Evolutionary conservation across 169 alveolate genomes (phyloP).

Genomic region (Cryptosporidium parvum): DNA sequence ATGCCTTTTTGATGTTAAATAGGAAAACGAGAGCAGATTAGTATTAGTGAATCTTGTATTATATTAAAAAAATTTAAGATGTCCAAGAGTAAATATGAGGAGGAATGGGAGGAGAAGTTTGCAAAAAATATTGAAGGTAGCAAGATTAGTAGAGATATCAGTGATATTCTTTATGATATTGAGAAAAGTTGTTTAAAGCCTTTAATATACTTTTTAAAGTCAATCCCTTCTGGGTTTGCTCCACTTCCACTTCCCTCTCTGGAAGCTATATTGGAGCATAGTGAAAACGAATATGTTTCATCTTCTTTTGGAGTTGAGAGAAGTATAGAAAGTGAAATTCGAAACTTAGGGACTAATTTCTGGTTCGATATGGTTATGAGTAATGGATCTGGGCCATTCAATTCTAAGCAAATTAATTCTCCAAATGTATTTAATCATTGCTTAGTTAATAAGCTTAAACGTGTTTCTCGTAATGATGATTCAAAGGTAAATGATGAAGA

Average conservation of each 20-base stretch:
- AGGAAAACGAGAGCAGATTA: no score
- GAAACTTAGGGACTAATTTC: slow-evolving; percentile 3
- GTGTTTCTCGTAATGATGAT: neutral
- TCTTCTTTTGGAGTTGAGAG: neutral
- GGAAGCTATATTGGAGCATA: slow-evolving; percentile 15
- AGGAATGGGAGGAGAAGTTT: slow-evolving; percentile 11
- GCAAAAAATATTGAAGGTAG: neutral
- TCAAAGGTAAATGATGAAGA: neutral
- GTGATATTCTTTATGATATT: slow-evolving; percentile 6
- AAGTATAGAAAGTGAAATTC: slow-evolving; percentile 11
- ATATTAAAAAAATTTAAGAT: neutral
- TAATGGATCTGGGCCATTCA: neutral
- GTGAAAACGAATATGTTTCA: slow-evolving; percentile 9
- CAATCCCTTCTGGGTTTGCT: slow-evolving; percentile 60
- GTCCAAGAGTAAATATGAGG: slow-evolving; percentile 2
- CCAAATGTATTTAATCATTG: neutral
- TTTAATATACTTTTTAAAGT: slow-evolving; percentile 50
- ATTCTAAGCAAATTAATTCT: neutral
- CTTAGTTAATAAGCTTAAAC: neutral
- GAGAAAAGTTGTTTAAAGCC: slow-evolving; percentile 50
- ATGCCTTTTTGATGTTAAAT: no score
- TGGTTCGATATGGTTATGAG: slow-evolving; percentile 18
- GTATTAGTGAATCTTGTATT: no score
- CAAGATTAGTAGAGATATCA: slow-evolving; percentile 2
- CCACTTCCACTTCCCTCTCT: slow-evolving; percentile 31